These are phyloP conservation scores for Aegilops longissima DNA, from an alignment of 176 grass and related monocot genomes.

Conservation along the genomic window DNA sequence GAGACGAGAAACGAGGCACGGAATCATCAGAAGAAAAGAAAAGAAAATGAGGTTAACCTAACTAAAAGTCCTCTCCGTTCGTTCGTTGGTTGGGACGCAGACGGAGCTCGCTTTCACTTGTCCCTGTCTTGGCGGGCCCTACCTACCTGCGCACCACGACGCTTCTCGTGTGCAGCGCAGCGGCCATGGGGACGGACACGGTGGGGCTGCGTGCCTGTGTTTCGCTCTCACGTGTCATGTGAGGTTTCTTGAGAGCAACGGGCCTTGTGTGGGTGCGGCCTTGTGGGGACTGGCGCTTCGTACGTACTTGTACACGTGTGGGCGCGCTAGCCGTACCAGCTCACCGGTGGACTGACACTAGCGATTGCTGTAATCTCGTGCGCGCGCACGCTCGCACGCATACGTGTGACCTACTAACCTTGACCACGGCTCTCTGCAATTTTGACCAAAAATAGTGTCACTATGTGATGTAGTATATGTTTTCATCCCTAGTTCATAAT, in stretches of 20 bases:
- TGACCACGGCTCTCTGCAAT: not conserved
- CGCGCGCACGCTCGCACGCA: not conserved
- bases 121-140: slow-evolving; percentile 22
- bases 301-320: not conserved
- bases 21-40: not conserved
- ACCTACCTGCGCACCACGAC: not conserved
- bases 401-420: not conserved
- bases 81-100: not conserved
- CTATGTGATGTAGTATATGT: no score
- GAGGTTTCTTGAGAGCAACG: not conserved
- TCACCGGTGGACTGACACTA: no score
- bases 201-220: not conserved
- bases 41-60: not conserved
- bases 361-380: no score
- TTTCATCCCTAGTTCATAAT: no score
- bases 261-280: not conserved
- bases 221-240: not conserved
- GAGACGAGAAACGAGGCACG: not conserved
- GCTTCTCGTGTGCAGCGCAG: not conserved
- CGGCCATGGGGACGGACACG: not conserved
- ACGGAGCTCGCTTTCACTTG: slow-evolving; percentile 41
- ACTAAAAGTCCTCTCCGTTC: not conserved
- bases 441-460: not conserved
- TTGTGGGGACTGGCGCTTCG: not conserved
- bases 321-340: not conserved